Evolutionary conservation across 2,329 filamentous ascomycete genomes (phyloP).

Genomic region (Scedosporium minutisporum): DNA sequence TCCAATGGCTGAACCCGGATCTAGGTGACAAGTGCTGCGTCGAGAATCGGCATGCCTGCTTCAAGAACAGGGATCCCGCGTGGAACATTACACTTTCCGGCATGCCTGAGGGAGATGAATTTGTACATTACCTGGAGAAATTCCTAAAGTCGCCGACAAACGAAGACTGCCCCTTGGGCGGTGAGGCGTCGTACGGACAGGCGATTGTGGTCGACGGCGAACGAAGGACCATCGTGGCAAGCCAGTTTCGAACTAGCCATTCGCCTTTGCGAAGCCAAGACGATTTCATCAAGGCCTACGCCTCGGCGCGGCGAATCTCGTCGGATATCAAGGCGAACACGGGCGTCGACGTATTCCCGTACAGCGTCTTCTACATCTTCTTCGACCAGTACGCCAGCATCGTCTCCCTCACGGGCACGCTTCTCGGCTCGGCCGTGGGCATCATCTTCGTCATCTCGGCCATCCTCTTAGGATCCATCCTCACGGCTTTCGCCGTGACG

Average conservation of each 20-base stretch:
- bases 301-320: constrained; percentile 79
- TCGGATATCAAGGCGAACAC: constrained; percentile 62
- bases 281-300: constrained; percentile 89
- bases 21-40: constrained; percentile 62
- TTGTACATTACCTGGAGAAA: constrained; percentile 72
- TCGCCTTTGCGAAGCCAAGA: constrained; percentile 77
- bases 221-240: constrained; percentile 61
- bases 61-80: constrained; percentile 61
- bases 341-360: constrained; percentile 80
- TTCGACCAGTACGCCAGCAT: constrained; percentile 95
- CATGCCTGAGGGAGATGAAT: constrained; percentile 91
- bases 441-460: constrained; percentile 78
- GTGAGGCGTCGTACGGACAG: constrained; percentile 76
- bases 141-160: constrained; percentile 76
- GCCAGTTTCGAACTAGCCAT: constrained; percentile 86
- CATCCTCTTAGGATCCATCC: constrained; percentile 70
- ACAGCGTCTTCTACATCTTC: constrained; percentile 97
- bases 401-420: constrained; percentile 64
- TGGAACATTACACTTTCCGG: constrained; percentile 87
- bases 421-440: constrained; percentile 73
- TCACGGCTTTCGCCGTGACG: constrained; percentile 74
- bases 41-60: constrained; percentile 64
- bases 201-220: constrained; percentile 71
- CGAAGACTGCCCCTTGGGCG: constrained; percentile 77
- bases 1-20: constrained; percentile 89